phyloP scores from a whole-genome alignment of 2,329 filamentous ascomycete genomes.

The Apiospora marii region DNA sequence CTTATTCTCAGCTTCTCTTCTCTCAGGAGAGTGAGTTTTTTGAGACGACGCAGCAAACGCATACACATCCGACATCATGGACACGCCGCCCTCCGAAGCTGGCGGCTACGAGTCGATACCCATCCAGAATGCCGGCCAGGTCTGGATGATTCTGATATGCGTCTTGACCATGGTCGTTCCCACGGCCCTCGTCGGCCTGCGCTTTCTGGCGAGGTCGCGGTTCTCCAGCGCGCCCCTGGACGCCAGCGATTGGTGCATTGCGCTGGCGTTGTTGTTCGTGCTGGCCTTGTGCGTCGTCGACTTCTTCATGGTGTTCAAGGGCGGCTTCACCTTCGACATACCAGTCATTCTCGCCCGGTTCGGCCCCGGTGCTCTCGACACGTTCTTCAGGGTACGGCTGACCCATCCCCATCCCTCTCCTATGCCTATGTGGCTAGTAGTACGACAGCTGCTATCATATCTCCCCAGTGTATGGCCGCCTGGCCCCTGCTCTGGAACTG shows the following conservation, averaged over 20 bases:
- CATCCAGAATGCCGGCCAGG: conserved; percentile 26
- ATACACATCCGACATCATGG: background rate
- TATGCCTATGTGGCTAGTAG: no score
- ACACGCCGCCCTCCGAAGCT: background rate
- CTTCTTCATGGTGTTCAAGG: conserved; percentile 27
- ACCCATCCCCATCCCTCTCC: no score
- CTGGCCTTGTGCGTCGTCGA: conserved; percentile 24
- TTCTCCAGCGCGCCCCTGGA: conserved; percentile 16
- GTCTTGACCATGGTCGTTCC: conserved; percentile 23
- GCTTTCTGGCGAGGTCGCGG: conserved; percentile 25
- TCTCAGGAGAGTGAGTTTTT: background rate
- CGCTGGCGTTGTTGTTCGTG: conserved; percentile 22
- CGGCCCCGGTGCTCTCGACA: conserved; percentile 17
- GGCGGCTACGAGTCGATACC: conserved; percentile 25
- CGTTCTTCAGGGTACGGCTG: conserved; percentile 26
- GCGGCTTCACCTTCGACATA: conserved; percentile 24
- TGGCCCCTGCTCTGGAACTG: conserved; percentile 27
- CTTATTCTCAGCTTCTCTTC: background rate
- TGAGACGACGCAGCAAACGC: background rate
- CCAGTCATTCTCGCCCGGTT: conserved; percentile 10
- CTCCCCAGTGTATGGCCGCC: conserved; percentile 22
- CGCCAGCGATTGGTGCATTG: conserved; percentile 26
- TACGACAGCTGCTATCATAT: background rate
- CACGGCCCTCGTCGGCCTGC: conserved; percentile 22
- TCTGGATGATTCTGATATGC: conserved; percentile 22